Percentiles rank a stretch among this genome's conserved stretches.
Evolutionary conservation across 2,329 filamentous ascomycete genomes (phyloP).

Genomic region (Daldinia sp.): DNA sequence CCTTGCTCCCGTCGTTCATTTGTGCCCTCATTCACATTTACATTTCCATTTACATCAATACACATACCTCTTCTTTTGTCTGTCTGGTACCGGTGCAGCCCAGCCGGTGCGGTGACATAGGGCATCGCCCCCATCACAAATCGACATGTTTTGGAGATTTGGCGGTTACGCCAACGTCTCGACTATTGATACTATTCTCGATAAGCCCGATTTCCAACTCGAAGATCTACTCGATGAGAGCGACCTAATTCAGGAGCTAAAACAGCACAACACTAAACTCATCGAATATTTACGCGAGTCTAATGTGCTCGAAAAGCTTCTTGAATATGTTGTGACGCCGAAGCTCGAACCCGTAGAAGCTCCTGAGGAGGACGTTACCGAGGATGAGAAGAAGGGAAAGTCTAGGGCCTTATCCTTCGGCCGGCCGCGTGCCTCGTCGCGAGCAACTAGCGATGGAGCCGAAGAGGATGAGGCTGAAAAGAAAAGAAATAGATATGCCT

Average conservation of each 20-base stretch:
- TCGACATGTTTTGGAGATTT: conserved; percentile 99
- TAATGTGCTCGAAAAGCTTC: conserved; percentile 80
- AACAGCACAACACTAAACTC: conserved; percentile 97
- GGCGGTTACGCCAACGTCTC: conserved; percentile 98
- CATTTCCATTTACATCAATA: neutral
- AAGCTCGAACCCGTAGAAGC: conserved; percentile 67
- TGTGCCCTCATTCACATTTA: neutral
- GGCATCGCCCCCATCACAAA: conserved; percentile 35
- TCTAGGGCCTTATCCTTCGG: conserved; percentile 54
- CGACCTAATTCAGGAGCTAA: conserved; percentile 96
- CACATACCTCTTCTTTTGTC: conserved; percentile 4
- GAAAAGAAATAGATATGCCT: conserved; percentile 91
- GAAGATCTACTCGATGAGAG: conserved; percentile 96
- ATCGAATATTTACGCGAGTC: conserved; percentile 95
- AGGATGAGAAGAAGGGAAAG: conserved; percentile 53
- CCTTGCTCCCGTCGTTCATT: conserved; percentile 7
- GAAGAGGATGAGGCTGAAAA: conserved; percentile 84
- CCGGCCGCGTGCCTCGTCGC: conserved; percentile 62
- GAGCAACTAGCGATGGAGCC: conserved; percentile 56
- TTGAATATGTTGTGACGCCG: conserved; percentile 91
- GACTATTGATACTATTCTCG: conserved; percentile 94
- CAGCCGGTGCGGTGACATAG: conserved; percentile 39
- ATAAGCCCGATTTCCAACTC: conserved; percentile 93
- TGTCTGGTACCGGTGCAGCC: conserved; percentile 34
- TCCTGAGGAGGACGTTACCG: conserved; percentile 58